Conservation (phyloP, 495 filamentous ascomycete species). For the Cryomyces antarcticus region DNA sequence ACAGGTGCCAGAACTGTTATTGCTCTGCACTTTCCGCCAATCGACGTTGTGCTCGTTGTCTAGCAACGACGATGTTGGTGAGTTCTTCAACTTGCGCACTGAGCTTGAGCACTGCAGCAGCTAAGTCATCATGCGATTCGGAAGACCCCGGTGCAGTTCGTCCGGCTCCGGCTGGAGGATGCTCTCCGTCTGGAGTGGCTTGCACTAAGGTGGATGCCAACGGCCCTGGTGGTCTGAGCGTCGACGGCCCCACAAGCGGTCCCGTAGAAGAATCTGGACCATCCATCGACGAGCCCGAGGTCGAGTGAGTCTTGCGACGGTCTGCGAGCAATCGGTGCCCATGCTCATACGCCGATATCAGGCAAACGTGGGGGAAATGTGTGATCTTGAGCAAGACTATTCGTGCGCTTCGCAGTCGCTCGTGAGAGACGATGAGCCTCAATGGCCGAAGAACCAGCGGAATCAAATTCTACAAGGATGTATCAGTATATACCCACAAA, state of each 20-base stretch:
- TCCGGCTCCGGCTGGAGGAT: slow-evolving; percentile 5
- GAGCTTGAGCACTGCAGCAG: slow-evolving; percentile 14
- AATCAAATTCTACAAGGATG: slow-evolving; percentile 46
- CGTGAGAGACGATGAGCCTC: slow-evolving; percentile 52
- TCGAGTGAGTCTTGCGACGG: background rate
- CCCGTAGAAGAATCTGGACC: slow-evolving; percentile 9
- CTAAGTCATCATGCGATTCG: slow-evolving; percentile 10
- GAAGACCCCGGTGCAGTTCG: slow-evolving; percentile 4
- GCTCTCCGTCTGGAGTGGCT: slow-evolving; percentile 2
- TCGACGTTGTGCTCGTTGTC: no score
- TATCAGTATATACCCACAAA: background rate
- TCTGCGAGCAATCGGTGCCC: slow-evolving; percentile 6
- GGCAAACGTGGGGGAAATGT: slow-evolving; percentile 40
- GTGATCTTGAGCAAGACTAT: slow-evolving; percentile 62
- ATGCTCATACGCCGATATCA: slow-evolving; percentile 40
- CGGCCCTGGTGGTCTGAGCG: background rate
- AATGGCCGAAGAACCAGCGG: slow-evolving; percentile 71
- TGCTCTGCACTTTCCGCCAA: no score
- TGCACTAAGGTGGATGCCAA: background rate
- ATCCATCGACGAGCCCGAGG: slow-evolving; percentile 7
- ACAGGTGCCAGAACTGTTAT: no score
- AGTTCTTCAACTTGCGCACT: slow-evolving; percentile 4
- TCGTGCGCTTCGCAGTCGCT: slow-evolving; percentile 47
- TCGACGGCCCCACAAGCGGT: slow-evolving; percentile 2
- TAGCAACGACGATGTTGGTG: background rate